These are phyloP conservation scores for Testicularia cyperi DNA, from an alignment of 1,284 basidiomycete genomes.

Conservation along the genomic window DNA sequence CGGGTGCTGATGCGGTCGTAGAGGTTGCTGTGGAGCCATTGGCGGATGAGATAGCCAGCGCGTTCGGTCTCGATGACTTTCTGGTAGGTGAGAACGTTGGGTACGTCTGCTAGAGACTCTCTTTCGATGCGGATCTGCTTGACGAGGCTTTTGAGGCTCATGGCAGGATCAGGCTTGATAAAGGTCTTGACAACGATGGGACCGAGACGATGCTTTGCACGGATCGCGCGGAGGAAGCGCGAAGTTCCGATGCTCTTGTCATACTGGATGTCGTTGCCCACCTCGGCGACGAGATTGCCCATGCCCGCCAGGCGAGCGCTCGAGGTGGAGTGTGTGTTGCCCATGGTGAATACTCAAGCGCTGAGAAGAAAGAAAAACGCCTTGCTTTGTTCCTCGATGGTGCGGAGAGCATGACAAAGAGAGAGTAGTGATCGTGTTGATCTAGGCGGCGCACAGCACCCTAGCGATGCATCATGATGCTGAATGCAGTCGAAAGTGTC, in stretches of 20 bases:
- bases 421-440: too few relatives aligned
- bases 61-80: slow-evolving; percentile 91
- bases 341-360: slow-evolving; percentile 13
- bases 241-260: slow-evolving; percentile 74
- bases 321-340: slow-evolving; percentile 40
- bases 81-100: slow-evolving; percentile 87
- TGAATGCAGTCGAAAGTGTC: too few relatives aligned
- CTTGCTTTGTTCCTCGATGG: too few relatives aligned
- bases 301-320: slow-evolving; percentile 41
- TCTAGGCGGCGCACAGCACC: too few relatives aligned
- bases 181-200: slow-evolving; percentile 78
- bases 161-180: slow-evolving; percentile 75
- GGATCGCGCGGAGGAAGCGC: slow-evolving; percentile 89
- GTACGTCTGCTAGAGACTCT: slow-evolving; percentile 78
- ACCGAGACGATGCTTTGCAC: slow-evolving; percentile 72
- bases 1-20: slow-evolving; percentile 98
- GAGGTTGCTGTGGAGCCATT: slow-evolving; percentile 90
- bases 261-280: slow-evolving; percentile 53
- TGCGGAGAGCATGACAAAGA: too few relatives aligned
- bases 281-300: slow-evolving; percentile 46
- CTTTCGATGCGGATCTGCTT: slow-evolving; percentile 74
- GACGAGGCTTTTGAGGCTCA: slow-evolving; percentile 71
- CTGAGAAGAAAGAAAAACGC: too few relatives aligned
- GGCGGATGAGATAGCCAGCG: slow-evolving; percentile 90
- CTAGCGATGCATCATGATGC: too few relatives aligned